Evolutionary conservation across 2,329 filamentous ascomycete genomes (phyloP), one percentile per base, ranked within the genome.

Genomic region (Ophiocordyceps camponoti-floridani): DNA sequence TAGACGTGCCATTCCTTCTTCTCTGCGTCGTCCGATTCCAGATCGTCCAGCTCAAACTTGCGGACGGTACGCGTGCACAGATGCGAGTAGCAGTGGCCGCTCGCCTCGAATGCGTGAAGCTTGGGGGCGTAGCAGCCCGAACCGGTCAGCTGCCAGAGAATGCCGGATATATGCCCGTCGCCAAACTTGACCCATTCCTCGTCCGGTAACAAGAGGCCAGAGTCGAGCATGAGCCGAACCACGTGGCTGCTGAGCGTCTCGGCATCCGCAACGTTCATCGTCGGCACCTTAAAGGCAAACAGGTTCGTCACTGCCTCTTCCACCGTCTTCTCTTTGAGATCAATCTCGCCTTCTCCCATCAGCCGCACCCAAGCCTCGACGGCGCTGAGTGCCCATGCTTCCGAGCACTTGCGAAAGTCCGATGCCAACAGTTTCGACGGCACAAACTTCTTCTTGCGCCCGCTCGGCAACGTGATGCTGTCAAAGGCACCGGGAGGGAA

Each of bases 111-210:
- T 45, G 84, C 73, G 58, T 98, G 91, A 9, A 96, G 62, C 54
- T 80, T 84, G 1, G 85, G 76, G 4, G 89, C 79, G 60, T 98
- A 98, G 58, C 91, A 98, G 13, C 91, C 91, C 19, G 77, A 77
- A 7, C 88, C 87, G 3, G 88, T 94, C 43, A 98, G 68, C 59
- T 98, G 93, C 72, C 84, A 95, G 41, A 98, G 67, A 4, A 98
- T 88, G 46, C 91, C 93, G 19, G 84, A 88, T 55, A 96, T 77
- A 23, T 73, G 75, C 7, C 82, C 85, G 1, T 74, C 69, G 7
- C 85, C 83, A 57, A 96, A 88, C 57, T 93, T 95, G 51, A 98
- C 82, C 91, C 93, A 98, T 64, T 98, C 93, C 60, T 98, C 91
- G 31, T 95, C 89, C 13, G 81, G 79, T 5, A 93, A 68, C 30